These are phyloP conservation scores for Nakazawaea siamensis DNA, from an alignment of 805 yeast genomes.

Conservation along the genomic window DNA sequence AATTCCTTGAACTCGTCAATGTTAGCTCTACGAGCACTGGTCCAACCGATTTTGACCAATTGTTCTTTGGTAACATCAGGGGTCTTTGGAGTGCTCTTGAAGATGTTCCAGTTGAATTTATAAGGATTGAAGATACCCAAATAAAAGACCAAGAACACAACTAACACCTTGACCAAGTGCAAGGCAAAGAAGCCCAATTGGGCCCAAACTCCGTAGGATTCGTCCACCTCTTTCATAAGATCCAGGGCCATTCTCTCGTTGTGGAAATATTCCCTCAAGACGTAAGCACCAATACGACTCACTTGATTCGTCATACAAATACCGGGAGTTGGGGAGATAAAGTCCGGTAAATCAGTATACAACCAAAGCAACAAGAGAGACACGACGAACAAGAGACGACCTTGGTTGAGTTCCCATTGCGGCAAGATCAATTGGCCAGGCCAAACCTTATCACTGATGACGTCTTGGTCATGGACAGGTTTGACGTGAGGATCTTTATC, in stretches of 20 bases:
- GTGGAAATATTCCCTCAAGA: constrained; percentile 27
- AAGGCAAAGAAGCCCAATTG: constrained; percentile 65
- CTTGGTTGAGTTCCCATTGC: constrained; percentile 45
- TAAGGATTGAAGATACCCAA: constrained; percentile 77
- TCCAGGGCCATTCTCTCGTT: constrained; percentile 33
- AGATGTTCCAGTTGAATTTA: constrained; percentile 32
- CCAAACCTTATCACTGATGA: constrained; percentile 58
- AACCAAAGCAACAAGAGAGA: constrained; percentile 59
- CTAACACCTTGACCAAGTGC: constrained; percentile 55
- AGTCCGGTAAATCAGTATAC: constrained; percentile 89
- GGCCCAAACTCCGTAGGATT: constrained; percentile 30
- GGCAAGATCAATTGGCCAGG: constrained; percentile 89
- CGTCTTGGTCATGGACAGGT: constrained; percentile 36
- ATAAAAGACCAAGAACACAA: constrained; percentile 50
- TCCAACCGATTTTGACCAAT: constrained; percentile 78
- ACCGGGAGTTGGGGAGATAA: constrained; percentile 88
- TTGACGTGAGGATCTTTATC: constrained; percentile 36
- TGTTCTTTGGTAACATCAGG: constrained; percentile 38
- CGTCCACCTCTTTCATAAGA: constrained; percentile 40
- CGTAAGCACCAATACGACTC: constrained; percentile 20
- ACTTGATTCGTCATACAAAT: constrained; percentile 63
- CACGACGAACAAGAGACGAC: constrained; percentile 30
- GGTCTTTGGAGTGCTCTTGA: constrained; percentile 25
- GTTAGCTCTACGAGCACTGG: constrained; percentile 76
- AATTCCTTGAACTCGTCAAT: constrained; percentile 62